Evolutionary conservation across 495 filamentous ascomycete genomes (phyloP), one percentile per base, ranked within the genome.

Genomic region (Neurospora sp.): DNA sequence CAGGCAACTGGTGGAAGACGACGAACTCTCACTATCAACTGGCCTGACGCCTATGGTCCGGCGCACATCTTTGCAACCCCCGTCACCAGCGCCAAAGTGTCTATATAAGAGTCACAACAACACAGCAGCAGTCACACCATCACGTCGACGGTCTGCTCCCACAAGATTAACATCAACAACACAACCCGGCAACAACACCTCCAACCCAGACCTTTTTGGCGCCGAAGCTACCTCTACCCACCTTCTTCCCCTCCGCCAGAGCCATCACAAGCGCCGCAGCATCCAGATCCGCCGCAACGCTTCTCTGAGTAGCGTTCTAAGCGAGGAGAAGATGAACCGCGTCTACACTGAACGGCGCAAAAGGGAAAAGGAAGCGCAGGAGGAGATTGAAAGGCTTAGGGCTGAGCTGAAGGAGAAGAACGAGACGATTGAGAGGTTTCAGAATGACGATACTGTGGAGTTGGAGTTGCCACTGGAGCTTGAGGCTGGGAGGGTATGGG

Each of bases 221-320:
- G 83, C 74, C 8, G n/a, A 45, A 45, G 8, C n/a, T 45, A 18
- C 18, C 18, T 47, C 44, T 22, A 40, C 77, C 27, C 76, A 73
- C 40, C 92, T 93, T 73, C 86, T 87, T 3, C 90, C 92, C 0
- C 82, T 53, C 94, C 39, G 85, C 45, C 20, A 22, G 20, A 53
- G 88, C n/a, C 88, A 94, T 18, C 88, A 94, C 31, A 90, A 93
- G 75, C 83, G 84, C 31, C 87, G 93, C n/a, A 86, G 88, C n/a
- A 89, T 92, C 31, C 86, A 92, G 61, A 85, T 94, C 35, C 85
- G 88, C 16, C 88, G 92, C 27, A 89, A 90, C 73, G 89, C 91
- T 38, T 59, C 47, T 59, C 47, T 59, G 22, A 16, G 42, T 7
- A 44, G 18, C 42, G 18, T 12, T 16, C 80, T 96, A 42, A 93